Base-by-base conservation (phyloP, 495 filamentous ascomycete genomes). In the Penicillium arizonense region DNA sequence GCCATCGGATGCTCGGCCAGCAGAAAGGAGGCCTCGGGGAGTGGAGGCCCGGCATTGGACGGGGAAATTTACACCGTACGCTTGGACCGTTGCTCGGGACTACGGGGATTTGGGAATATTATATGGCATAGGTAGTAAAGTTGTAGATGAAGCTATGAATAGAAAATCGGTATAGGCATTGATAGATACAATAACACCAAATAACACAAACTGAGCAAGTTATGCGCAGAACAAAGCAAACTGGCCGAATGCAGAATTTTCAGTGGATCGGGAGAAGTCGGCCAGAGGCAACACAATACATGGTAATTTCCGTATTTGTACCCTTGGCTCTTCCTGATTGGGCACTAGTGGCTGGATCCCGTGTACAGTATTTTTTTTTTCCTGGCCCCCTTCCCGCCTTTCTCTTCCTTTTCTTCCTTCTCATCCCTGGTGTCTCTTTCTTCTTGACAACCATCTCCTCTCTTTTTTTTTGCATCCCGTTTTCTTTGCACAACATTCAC, bases 231-330 rank as follows among this genome's bases (percentile, higher is more conserved):
- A 28, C 26, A 38, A 24, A 18, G 34, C 34, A 26, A 39, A 14
- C 38, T 59, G 56, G 47, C 53, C 39, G 51, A 40, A 39, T 51
- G 46, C 56, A 65, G 53, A 62, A 53, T 39, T 58, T 68, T 63
- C 58, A 47, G 60, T 54, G 48, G 61, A 63, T 77, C 74, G 74
- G 74, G 71, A 75, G 67, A 77, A 73, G 58, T 74, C 74, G 73
- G 73, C 67, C 63, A 36, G 50, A 46, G 53, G 46, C 47, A 34
- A 47, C 24, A 16, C 44, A 38, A 58, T 61, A 61, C 61, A 12
- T 13, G 4, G 30, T 36, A 6, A 55, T 49, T 55, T 55, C 60
- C 0, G 55, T 57, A 54, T 52, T 41, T 44, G 44, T 20, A n/a
- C 36, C 47, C 41, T 35, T 41, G 56, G 43, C 21, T 20, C 45